These are phyloP conservation scores for Batkoa obscura DNA, from an alignment of 371 early-diverging fungal species.

Conservation along the genomic window DNA sequence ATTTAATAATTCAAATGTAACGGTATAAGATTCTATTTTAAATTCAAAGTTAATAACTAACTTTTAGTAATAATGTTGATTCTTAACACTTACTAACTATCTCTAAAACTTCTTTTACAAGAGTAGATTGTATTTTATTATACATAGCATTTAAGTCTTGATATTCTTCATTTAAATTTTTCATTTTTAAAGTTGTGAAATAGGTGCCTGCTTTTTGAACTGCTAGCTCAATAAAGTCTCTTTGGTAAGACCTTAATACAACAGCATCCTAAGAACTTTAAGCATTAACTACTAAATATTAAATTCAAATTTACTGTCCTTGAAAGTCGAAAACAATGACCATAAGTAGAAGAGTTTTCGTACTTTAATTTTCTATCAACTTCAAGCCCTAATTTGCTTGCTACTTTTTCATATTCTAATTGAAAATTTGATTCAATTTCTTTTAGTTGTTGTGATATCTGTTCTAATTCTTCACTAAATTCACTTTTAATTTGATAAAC, in stretches of 20 bases:
- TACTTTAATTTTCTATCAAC: constrained; percentile 75
- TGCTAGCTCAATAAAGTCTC: constrained; percentile 58
- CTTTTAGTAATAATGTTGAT: background rate
- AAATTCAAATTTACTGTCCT: constrained; percentile 26
- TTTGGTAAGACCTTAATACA: constrained; percentile 34
- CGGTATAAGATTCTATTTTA: constrained; percentile 56
- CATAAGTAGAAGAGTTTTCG: constrained; percentile 59
- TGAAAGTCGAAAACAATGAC: constrained; percentile 73
- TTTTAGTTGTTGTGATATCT: constrained; percentile 38
- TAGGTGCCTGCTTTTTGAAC: constrained; percentile 80
- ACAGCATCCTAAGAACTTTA: constrained; percentile 28
- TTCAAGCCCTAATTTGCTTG: constrained; percentile 46
- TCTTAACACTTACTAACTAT: constrained; percentile 34
- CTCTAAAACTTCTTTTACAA: constrained; percentile 70
- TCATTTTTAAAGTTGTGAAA: constrained; percentile 59
- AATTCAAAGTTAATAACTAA: too few species aligned
- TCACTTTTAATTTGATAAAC: constrained; percentile 77
- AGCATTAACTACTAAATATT: background rate
- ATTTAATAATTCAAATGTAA: constrained; percentile 57
- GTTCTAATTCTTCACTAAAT: constrained; percentile 54
- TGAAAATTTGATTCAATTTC: constrained; percentile 27
- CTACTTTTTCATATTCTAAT: constrained; percentile 16
- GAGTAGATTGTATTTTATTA: constrained; percentile 35
- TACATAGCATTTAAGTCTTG: constrained; percentile 34
- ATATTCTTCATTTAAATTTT: constrained; percentile 28